Conservation (phyloP, 306 rosid genomes). For the Glycine tomentella region DNA sequence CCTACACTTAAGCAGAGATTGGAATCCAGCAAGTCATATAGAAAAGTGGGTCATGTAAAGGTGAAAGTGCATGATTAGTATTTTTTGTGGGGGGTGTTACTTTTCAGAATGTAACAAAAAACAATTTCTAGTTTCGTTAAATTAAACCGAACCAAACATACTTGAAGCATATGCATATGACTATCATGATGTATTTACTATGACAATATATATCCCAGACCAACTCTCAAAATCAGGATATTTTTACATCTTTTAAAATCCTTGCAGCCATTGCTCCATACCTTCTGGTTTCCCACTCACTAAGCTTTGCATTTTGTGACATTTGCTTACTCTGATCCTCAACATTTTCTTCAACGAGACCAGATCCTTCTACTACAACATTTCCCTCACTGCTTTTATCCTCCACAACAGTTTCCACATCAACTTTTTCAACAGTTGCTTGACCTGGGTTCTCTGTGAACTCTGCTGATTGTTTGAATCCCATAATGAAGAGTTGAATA, state of each 20-base stretch:
- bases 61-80: background rate
- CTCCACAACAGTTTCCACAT: conserved; percentile 50
- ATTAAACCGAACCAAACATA: background rate
- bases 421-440: conserved; percentile 45
- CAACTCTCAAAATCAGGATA: conserved; percentile 48
- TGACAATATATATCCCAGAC: background rate
- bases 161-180: conserved; percentile 9
- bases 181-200: background rate
- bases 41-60: background rate
- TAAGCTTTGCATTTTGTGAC: conserved; percentile 54
- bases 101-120: background rate
- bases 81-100: background rate
- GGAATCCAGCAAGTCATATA: background rate
- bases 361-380: conserved; percentile 38
- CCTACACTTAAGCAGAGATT: background rate
- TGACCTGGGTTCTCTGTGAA: conserved; percentile 42
- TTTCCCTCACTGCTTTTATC: conserved; percentile 45
- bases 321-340: conserved; percentile 51
- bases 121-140: background rate
- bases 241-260: conserved; percentile 76
- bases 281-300: conserved; percentile 91
- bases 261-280: conserved; percentile 89
- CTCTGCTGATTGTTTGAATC: conserved; percentile 52
- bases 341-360: conserved; percentile 46
- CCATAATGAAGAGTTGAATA: conserved; percentile 82